Conservation (phyloP, 1,284 basidiomycete species). For the Austroboletus sp. region DNA sequence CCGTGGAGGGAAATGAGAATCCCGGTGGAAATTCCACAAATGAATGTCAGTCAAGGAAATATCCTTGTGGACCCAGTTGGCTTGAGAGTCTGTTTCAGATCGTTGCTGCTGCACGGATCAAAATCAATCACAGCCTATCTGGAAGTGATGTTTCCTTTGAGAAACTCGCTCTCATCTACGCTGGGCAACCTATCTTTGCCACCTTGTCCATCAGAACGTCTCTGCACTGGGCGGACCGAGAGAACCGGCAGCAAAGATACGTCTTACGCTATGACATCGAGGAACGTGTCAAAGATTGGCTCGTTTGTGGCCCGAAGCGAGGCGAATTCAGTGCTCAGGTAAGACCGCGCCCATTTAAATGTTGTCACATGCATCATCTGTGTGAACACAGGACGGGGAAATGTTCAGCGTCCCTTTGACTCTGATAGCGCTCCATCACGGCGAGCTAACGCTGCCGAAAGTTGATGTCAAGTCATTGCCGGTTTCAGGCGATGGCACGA, state of each 20-base stretch:
- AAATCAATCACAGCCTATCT: slow-evolving; percentile 38
- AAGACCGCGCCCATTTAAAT: slow-evolving; percentile 1
- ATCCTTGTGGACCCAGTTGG: slow-evolving; percentile 1
- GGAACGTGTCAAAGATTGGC: slow-evolving; percentile 71
- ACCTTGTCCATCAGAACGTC: slow-evolving; percentile 59
- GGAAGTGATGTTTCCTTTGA: slow-evolving; percentile 19
- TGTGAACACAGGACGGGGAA: slow-evolving; percentile 46
- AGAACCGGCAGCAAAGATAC: slow-evolving; percentile 41
- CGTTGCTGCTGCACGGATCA: slow-evolving; percentile 59
- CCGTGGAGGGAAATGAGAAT: slow-evolving; percentile 67
- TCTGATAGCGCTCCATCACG: slow-evolving; percentile 72
- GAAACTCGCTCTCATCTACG: slow-evolving; percentile 49
- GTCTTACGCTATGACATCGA: slow-evolving; percentile 69
- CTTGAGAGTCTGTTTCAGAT: slow-evolving; percentile 41
- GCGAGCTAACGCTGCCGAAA: slow-evolving; percentile 64
- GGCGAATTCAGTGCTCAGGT: slow-evolving; percentile 71
- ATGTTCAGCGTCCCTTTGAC: slow-evolving; percentile 57
- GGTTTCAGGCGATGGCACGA: slow-evolving; percentile 44
- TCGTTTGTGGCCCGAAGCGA: slow-evolving; percentile 72
- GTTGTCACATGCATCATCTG: slow-evolving; percentile 1
- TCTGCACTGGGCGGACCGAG: slow-evolving; percentile 63
- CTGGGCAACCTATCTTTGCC: slow-evolving; percentile 71
- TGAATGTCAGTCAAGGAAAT: slow-evolving; percentile 51
- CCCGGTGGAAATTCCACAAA: slow-evolving; percentile 74
- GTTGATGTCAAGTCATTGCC: slow-evolving; percentile 58